A percentile compares a stretch with the other conserved stretches of the same genome.
These are phyloP conservation scores for Botrytis fragariae DNA, from an alignment of 2,329 filamentous ascomycete genomes.

Conservation along the genomic window DNA sequence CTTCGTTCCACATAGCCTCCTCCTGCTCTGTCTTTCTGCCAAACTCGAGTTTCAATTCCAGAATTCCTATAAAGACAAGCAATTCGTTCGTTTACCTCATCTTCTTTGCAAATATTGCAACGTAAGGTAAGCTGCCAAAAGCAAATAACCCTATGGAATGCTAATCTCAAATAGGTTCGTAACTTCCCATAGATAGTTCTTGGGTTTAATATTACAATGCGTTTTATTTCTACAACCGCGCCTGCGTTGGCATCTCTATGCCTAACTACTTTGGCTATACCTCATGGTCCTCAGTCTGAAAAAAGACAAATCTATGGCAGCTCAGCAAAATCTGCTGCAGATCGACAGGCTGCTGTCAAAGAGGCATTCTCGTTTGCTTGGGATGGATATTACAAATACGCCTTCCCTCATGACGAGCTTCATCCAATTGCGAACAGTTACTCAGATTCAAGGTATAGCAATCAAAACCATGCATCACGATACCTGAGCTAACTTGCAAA, in stretches of 20 bases:
- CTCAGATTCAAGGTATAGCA: slow-evolving; percentile 64
- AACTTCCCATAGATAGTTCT: neutral
- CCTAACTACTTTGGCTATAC: slow-evolving; percentile 25
- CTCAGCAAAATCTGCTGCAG: slow-evolving; percentile 23
- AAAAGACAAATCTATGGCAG: slow-evolving; percentile 26
- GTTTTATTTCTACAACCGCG: slow-evolving; percentile 24
- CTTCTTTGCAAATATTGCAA: neutral
- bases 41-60: neutral
- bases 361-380: slow-evolving; percentile 69
- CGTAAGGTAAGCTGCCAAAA: neutral
- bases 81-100: neutral
- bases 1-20: neutral
- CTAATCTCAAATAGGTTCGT: slow-evolving; percentile 1
- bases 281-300: slow-evolving; percentile 22
- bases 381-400: slow-evolving; percentile 70
- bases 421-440: slow-evolving; percentile 63
- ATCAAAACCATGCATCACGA: neutral
- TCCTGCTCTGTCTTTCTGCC: neutral
- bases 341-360: slow-evolving; percentile 59
- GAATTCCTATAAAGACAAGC: neutral
- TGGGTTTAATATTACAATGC: slow-evolving; percentile 26
- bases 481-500: slow-evolving; percentile 22
- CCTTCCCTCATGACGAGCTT: slow-evolving; percentile 76
- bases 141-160: neutral
- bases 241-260: slow-evolving; percentile 26